These are phyloP conservation scores for Rhizophora apiculata DNA, from an alignment of 345 rosid genomes.

Conservation along the genomic window DNA sequence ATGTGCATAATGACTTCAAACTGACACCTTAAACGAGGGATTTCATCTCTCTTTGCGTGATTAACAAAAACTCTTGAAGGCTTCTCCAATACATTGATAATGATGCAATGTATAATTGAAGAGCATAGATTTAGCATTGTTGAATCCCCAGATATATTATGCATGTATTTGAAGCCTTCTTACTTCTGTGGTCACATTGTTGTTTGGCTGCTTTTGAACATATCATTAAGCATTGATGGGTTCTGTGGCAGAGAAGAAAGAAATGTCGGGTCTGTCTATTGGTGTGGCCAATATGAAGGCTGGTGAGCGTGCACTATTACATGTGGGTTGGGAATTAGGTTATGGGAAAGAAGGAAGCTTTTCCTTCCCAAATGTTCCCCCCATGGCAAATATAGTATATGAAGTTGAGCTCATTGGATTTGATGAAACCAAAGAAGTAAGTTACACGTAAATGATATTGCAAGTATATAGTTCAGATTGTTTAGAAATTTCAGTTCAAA, in stretches of 20 bases:
- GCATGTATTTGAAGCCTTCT: background rate
- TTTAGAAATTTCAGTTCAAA: constrained; percentile 2
- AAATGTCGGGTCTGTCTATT: constrained; percentile 82
- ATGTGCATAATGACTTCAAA: background rate
- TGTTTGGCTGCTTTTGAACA: constrained; percentile 3
- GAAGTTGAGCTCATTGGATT: constrained; percentile 96
- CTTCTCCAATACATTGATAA: background rate
- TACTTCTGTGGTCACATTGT: background rate
- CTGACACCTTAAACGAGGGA: background rate
- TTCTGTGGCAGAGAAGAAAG: constrained; percentile 69
- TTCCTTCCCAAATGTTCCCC: constrained; percentile 93
- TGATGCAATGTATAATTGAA: background rate
- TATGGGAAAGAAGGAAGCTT: constrained; percentile 95
- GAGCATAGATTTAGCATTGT: constrained; percentile 1
- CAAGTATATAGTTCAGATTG: background rate
- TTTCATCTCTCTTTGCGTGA: background rate
- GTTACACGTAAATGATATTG: constrained; percentile 22
- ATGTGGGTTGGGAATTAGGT: constrained; percentile 87
- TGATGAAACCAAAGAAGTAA: constrained; percentile 88
- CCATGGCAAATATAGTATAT: constrained; percentile 80
- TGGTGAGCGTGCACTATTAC: constrained; percentile 78
- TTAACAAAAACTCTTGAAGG: background rate
- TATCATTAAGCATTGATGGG: constrained; percentile 4
- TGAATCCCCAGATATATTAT: background rate
- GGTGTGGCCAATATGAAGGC: constrained; percentile 87